phyloP scores from a whole-genome alignment of 2,329 filamentous ascomycete species.

The Botrytis aclada region DNA sequence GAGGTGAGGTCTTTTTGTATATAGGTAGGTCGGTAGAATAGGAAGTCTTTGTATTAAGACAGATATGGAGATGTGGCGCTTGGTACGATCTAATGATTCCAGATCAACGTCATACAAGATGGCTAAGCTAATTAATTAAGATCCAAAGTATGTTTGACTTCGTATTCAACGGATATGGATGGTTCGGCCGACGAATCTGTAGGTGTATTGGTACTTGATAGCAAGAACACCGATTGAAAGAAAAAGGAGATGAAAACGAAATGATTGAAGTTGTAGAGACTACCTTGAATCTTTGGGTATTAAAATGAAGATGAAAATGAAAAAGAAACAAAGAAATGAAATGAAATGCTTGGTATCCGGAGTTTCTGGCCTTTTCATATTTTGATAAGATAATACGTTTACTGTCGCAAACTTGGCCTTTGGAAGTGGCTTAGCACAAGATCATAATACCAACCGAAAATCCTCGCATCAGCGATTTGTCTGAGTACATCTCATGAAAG shows the following conservation, averaged over 20 bases:
- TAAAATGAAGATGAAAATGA: neutral
- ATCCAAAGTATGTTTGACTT: neutral
- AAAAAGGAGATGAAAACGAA: neutral
- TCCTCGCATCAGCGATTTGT: neutral
- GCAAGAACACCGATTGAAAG: neutral
- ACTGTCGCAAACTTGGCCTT: constrained; percentile 16
- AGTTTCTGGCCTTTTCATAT: neutral
- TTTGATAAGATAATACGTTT: constrained; percentile 1
- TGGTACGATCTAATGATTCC: neutral
- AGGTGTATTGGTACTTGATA: neutral
- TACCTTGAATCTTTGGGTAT: neutral
- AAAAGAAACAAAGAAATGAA: constrained; percentile 1
- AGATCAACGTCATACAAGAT: constrained; percentile 6
- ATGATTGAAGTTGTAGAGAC: neutral
- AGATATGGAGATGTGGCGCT: neutral
- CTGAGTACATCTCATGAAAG: neutral
- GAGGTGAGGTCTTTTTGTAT: neutral
- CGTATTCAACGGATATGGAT: neutral
- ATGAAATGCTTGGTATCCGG: constrained; percentile 1
- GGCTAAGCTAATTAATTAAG: neutral
- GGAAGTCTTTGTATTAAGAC: neutral
- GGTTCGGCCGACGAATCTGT: neutral
- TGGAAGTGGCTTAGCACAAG: neutral
- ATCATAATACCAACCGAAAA: too few relatives aligned
- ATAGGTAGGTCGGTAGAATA: neutral